phyloP scores from a whole-genome alignment of 75 land plant genomes.

The Sequoia sempervirens region DNA sequence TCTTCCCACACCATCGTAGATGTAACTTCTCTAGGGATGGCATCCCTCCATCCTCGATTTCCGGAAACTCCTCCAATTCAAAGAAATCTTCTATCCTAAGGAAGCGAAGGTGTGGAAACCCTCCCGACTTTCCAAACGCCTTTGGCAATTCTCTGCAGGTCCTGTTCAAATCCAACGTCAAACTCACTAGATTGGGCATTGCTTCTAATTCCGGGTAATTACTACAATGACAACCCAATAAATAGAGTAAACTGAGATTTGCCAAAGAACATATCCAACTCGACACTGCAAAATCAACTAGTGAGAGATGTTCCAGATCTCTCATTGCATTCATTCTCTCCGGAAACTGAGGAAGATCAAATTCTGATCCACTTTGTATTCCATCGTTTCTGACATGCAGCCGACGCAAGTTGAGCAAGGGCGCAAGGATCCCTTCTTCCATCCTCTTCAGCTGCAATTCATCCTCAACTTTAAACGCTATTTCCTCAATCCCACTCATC shows the following conservation, averaged over 20 bases:
- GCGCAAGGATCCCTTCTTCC: not conserved
- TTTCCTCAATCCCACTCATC: not conserved
- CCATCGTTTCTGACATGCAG: not conserved
- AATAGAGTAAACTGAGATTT: not conserved
- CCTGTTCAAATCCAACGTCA: not conserved
- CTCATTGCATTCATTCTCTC: not conserved
- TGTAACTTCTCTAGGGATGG: not conserved
- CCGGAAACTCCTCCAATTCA: not conserved
- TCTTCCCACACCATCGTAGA: fast-evolving
- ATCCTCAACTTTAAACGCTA: not conserved
- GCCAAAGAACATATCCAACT: not conserved
- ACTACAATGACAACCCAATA: not conserved
- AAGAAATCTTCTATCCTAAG: not conserved
- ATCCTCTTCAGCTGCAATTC: not conserved
- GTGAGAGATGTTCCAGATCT: not conserved
- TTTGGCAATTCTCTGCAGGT: not conserved
- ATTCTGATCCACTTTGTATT: too few species aligned
- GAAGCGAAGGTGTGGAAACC: not conserved
- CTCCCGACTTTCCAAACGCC: not conserved
- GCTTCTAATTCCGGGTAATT: not conserved
- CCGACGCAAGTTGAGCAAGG: not conserved
- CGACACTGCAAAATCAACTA: not conserved
- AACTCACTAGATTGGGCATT: not conserved
- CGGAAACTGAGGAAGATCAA: not conserved
- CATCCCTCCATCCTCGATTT: not conserved